Evolutionary conservation across 768 basidiomycete species (phyloP).

Genomic region (Suillus subluteus): DNA sequence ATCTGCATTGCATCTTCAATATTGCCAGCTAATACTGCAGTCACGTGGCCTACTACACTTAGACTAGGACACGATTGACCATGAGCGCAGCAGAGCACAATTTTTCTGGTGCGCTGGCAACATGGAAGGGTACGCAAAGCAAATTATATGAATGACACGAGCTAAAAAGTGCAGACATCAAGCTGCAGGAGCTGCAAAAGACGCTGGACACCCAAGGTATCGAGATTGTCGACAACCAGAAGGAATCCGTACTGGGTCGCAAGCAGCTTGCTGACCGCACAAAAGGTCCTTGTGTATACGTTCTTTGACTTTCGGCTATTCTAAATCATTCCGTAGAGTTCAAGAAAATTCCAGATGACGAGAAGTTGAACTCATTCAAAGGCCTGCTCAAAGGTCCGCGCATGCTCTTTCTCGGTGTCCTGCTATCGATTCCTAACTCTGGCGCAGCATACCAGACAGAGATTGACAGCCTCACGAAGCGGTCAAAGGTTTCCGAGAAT

Average conservation of each 20-base stretch:
- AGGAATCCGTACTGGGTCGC: constrained; percentile 92
- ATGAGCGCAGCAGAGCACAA: constrained; percentile 62
- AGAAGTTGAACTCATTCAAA: constrained; percentile 89
- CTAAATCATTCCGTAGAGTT: constrained; percentile 65
- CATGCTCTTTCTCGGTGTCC: constrained; percentile 8
- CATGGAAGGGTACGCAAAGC: constrained; percentile 81
- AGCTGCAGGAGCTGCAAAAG: constrained; percentile 89
- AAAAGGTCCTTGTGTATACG: constrained; percentile 63
- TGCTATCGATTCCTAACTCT: not conserved
- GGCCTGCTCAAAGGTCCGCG: constrained; percentile 79
- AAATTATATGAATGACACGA: not conserved
- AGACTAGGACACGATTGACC: constrained; percentile 1
- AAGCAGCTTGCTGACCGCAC: constrained; percentile 96
- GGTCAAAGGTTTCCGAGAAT: constrained; percentile 91
- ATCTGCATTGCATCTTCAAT: too few species aligned
- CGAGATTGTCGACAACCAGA: constrained; percentile 98
- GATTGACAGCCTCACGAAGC: constrained; percentile 93
- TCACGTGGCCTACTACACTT: not conserved
- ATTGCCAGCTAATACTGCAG: too few species aligned
- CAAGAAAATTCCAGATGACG: constrained; percentile 90
- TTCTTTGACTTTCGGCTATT: not conserved
- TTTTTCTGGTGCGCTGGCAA: constrained; percentile 89
- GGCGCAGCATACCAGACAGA: constrained; percentile 88
- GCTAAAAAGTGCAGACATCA: constrained; percentile 61
- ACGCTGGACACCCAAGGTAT: constrained; percentile 90